Evolutionary conservation across 2,329 filamentous ascomycete genomes (phyloP), one percentile per base, ranked within the genome.

Genomic region (Orbilia brochopaga): DNA sequence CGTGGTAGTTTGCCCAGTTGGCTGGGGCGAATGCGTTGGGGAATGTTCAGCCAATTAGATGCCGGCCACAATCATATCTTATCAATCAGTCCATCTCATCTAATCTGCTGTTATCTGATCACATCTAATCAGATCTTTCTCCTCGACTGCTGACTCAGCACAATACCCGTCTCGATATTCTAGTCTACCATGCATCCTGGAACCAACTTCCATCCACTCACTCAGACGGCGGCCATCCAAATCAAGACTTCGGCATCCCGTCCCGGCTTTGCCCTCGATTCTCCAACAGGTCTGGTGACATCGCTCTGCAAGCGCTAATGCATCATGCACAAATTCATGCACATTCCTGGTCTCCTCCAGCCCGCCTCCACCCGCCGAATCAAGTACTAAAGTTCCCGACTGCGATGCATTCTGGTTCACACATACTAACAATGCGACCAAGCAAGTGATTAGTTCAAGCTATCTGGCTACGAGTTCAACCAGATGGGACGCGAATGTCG

Each of bases 21-120:
- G 13, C 13, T 42, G 11, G 37, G 37, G 27, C n/a, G 13, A 15
- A 17, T 23, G n/a, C 5, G 54, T 55, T 54, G 40, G 24, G 15
- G 65, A n/a, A 42, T 17, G 46, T 55, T 54, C 40, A 19, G 37
- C 63, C 65, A 62, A 69, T 58, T 57, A 69, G 51, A 63, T 57
- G 42, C 50, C 52, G n/a, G 17, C n/a, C 27, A 32, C 44, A 19
- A 19, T 55, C 40, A 17, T 17, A 58, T 58, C 55, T 58, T 19
- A 48, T 48, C 44, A 5, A n/a, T 17, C 19, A 17, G 13, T 37
- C 13, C 21, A 24, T 51, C 53, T 24, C 6, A 58, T 46, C 56
- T 53, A 51, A 67, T 59, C 44, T 48, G 11, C 19, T 17, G 3
- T 44, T 44, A 32, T 32, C 40, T 15, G 35, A 15, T 37, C 7